Conservation (phyloP, 331 rosid species). For the Rhamnella rubrinervis region DNA sequence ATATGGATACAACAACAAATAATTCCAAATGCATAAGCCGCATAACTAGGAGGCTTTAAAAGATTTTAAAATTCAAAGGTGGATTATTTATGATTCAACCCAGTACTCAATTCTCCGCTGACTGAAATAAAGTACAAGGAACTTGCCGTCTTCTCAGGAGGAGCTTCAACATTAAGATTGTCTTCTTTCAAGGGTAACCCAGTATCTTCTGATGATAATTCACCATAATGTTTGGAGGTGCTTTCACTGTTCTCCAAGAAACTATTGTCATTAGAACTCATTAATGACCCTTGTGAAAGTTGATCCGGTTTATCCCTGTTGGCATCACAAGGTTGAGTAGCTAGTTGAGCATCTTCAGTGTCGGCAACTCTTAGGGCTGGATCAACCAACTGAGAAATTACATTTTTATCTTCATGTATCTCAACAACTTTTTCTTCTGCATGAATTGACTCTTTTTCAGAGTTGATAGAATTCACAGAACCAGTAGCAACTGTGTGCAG, state of each 20-base stretch:
- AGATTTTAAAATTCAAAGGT: conserved; percentile 4
- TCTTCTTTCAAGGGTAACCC: conserved; percentile 39
- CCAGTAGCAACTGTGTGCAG: conserved; percentile 34
- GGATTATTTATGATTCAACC: background rate
- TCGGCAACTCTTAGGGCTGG: conserved; percentile 31
- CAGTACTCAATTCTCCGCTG: background rate
- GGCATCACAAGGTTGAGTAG: conserved; percentile 35
- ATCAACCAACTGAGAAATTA: conserved; percentile 37
- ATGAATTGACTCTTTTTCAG: conserved; percentile 40
- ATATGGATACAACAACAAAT: background rate
- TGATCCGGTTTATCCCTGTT: conserved; percentile 42
- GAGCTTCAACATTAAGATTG: conserved; percentile 42
- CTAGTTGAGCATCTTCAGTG: conserved; percentile 40
- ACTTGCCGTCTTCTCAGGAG: conserved; percentile 62
- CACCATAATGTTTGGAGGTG: conserved; percentile 41
- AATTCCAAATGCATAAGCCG: no score
- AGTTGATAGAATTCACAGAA: conserved; percentile 34
- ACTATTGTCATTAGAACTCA: conserved; percentile 29
- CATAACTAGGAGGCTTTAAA: background rate
- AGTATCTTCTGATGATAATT: conserved; percentile 34
- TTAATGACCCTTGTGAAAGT: conserved; percentile 33
- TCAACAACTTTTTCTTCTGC: conserved; percentile 64
- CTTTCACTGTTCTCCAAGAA: conserved; percentile 35
- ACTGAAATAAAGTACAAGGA: conserved; percentile 24
- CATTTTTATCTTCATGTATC: conserved; percentile 72